Evolutionary conservation across 257 asterid species (phyloP).

Genomic region (Plectranthus barbatus): DNA sequence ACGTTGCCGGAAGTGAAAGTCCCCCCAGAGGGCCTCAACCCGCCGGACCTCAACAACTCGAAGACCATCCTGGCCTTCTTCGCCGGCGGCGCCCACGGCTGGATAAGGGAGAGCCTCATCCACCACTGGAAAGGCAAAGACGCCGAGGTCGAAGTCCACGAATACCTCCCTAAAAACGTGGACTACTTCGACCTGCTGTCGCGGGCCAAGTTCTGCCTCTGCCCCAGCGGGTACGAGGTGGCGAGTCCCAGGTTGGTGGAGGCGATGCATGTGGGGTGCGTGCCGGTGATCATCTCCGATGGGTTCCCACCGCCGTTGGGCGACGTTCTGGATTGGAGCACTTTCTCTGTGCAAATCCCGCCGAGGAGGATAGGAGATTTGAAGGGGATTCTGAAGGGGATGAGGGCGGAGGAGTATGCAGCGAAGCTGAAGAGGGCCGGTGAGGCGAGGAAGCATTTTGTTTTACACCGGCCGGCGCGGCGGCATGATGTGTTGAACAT

Average conservation of each 20-base stretch:
- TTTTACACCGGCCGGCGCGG: slow-evolving; percentile 31
- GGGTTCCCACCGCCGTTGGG: slow-evolving; percentile 43
- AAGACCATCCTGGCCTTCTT: slow-evolving; percentile 44
- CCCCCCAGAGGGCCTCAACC: slow-evolving; percentile 10
- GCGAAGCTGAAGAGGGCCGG: slow-evolving; percentile 13
- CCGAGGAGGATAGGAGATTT: slow-evolving; percentile 28
- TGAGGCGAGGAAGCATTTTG: slow-evolving; percentile 42
- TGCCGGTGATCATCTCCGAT: slow-evolving; percentile 44
- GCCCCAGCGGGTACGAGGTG: slow-evolving; percentile 68
- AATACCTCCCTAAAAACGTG: slow-evolving; percentile 33
- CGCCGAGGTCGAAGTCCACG: slow-evolving; percentile 33
- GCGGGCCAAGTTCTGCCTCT: slow-evolving; percentile 36
- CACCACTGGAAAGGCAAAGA: slow-evolving; percentile 14
- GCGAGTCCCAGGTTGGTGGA: slow-evolving; percentile 59
- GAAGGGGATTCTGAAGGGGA: slow-evolving; percentile 32
- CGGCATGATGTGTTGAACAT: slow-evolving; percentile 37
- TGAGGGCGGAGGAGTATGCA: slow-evolving; percentile 29
- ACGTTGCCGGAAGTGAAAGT: slow-evolving; percentile 47
- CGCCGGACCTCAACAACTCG: slow-evolving; percentile 21
- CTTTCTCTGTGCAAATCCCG: slow-evolving; percentile 32
- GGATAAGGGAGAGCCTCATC: slow-evolving; percentile 29
- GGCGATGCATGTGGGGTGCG: slow-evolving; percentile 30
- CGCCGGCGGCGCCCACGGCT: slow-evolving; percentile 61
- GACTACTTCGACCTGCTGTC: slow-evolving; percentile 36
- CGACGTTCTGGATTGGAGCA: slow-evolving; percentile 56